phyloP scores from a whole-genome alignment of 2,329 filamentous ascomycete species.

The Epichloe sylvatica region DNA sequence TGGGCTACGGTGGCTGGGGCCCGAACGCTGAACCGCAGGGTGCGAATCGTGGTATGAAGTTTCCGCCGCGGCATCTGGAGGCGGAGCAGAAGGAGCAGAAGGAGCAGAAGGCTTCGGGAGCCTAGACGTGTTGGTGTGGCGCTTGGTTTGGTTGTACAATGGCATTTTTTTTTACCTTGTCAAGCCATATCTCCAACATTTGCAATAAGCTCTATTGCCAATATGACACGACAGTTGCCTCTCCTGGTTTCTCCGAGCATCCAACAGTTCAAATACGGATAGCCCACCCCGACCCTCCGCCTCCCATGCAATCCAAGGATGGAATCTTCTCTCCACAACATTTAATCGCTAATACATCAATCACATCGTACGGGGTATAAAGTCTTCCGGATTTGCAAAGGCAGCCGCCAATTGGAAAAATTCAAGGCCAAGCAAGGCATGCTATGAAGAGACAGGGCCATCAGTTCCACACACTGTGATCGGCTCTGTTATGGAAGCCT shows the following conservation, averaged over 20 bases:
- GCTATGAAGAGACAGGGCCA: not conserved
- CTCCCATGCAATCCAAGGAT: too few species aligned
- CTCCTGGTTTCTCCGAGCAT: not conserved
- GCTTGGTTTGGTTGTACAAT: not conserved
- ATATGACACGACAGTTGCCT: not conserved
- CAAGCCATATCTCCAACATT: too few species aligned
- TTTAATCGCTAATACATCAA: not conserved
- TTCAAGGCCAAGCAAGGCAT: not conserved
- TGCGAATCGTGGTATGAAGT: slow-evolving; percentile 21
- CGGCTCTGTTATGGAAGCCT: slow-evolving; percentile 6
- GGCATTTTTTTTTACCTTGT: too few species aligned
- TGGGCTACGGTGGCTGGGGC: slow-evolving; percentile 23
- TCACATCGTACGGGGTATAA: not conserved
- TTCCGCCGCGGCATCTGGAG: slow-evolving; percentile 13
- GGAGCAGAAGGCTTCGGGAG: slow-evolving; percentile 2
- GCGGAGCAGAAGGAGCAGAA: not conserved
- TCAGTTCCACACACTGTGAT: slow-evolving; percentile 6
- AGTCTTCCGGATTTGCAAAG: not conserved
- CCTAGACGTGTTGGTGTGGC: not conserved
- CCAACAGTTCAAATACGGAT: too few species aligned
- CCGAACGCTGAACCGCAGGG: slow-evolving; percentile 14
- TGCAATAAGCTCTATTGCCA: not conserved
- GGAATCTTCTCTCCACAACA: not conserved
- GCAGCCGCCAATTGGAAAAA: not conserved
- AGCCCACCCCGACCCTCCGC: too few species aligned